A percentile compares a stretch with the other conserved stretches of the same genome.
These are phyloP conservation scores for Cladophialophora immunda DNA, from an alignment of 2,329 filamentous ascomycete species.

Conservation along the genomic window DNA sequence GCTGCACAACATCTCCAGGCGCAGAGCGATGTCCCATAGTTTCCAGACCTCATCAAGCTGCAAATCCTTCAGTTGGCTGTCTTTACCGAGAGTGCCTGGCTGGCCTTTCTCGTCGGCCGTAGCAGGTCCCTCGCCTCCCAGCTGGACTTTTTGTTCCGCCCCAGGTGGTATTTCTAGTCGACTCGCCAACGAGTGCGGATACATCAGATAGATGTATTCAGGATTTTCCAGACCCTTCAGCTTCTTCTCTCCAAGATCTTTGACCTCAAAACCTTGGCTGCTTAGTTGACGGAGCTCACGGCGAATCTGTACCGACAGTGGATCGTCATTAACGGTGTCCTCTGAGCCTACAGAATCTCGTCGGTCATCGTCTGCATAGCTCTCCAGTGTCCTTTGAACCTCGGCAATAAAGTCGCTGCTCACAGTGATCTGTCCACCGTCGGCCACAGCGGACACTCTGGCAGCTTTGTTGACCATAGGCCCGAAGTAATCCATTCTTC, in stretches of 20 bases:
- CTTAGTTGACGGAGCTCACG: slow-evolving; percentile 87
- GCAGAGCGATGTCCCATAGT: slow-evolving; percentile 86
- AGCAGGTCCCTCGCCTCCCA: slow-evolving; percentile 52
- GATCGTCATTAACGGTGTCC: slow-evolving; percentile 78
- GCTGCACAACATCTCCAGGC: slow-evolving; percentile 92
- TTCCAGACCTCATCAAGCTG: slow-evolving; percentile 88
- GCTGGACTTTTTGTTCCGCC: slow-evolving; percentile 39
- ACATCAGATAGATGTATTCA: slow-evolving; percentile 93
- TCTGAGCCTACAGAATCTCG: slow-evolving; percentile 74
- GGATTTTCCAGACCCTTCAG: slow-evolving; percentile 97
- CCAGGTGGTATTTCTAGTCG: slow-evolving; percentile 58
- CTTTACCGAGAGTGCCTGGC: slow-evolving; percentile 69
- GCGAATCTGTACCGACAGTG: slow-evolving; percentile 77
- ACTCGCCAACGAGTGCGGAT: slow-evolving; percentile 85
- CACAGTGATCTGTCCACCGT: slow-evolving; percentile 96
- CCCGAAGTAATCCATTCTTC: slow-evolving; percentile 99
- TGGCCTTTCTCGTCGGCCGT: slow-evolving; percentile 46
- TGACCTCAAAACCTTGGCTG: slow-evolving; percentile 94
- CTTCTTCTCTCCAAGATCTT: slow-evolving; percentile 93
- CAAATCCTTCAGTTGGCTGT: slow-evolving; percentile 72
- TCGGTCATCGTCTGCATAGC: slow-evolving; percentile 84
- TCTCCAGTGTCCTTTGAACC: slow-evolving; percentile 88
- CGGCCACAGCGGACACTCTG: slow-evolving; percentile 90
- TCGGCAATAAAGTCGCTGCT: slow-evolving; percentile 97
- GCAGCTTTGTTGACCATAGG: slow-evolving; percentile 99